Conservation (phyloP, 306 rosid genomes). For the Vigna mungo region DNA sequence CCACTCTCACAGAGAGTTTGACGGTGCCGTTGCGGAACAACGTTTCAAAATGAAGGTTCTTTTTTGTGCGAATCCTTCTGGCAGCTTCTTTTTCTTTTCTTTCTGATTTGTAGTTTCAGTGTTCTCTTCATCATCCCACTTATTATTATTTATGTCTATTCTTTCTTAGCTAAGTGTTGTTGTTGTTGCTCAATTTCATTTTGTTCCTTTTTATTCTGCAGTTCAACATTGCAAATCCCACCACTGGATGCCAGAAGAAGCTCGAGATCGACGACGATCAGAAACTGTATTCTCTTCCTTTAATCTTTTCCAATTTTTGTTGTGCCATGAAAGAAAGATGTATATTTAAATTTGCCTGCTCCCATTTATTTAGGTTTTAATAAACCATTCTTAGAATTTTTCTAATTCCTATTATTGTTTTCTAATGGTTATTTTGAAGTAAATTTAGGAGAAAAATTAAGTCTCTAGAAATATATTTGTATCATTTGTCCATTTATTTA, state of each 20-base stretch:
- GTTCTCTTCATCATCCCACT: not conserved
- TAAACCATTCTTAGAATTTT: not conserved
- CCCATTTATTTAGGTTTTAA: not conserved
- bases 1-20: conserved; percentile 19
- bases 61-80: not conserved
- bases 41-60: conserved; percentile 41
- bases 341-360: not conserved
- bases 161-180: not conserved
- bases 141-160: not conserved
- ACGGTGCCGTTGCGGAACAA: conserved; percentile 34
- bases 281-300: conserved; percentile 43
- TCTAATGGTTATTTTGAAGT: no score
- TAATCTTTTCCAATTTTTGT: not conserved
- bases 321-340: not conserved
- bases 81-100: no score
- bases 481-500: no score
- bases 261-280: conserved; percentile 54
- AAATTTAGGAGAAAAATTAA: no score
- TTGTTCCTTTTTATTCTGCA: not conserved
- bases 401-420: not conserved
- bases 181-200: not conserved
- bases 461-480: no score
- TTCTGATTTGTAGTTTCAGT: not conserved
- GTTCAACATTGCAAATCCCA: conserved; percentile 56
- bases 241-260: conserved; percentile 62